Conservation (phyloP, 495 filamentous ascomycete genomes). For the Neurospora tetraspora region DNA sequence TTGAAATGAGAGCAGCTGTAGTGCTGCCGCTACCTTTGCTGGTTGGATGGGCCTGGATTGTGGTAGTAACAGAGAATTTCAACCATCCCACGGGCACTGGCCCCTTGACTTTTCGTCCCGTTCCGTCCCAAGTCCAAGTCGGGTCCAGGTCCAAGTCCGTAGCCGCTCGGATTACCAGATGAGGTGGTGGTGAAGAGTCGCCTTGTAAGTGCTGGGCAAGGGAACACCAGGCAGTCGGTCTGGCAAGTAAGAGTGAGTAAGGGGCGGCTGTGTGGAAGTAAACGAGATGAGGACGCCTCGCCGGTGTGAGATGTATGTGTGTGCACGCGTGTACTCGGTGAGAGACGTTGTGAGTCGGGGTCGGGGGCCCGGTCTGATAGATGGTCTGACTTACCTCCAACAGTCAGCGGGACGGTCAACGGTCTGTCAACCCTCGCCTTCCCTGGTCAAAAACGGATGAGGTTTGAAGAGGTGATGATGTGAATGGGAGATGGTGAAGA, state of each 20-base stretch:
- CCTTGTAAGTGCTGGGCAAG: not conserved
- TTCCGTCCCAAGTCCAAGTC: not conserved
- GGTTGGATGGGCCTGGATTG: not conserved
- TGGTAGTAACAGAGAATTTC: not conserved
- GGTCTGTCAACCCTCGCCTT: not conserved
- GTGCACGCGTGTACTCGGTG: not conserved
- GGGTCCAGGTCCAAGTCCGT: not conserved
- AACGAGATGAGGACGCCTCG: not conserved
- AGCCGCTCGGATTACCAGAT: not conserved
- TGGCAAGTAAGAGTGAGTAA: not conserved
- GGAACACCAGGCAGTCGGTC: not conserved
- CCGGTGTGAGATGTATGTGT: not conserved
- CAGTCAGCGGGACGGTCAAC: not conserved
- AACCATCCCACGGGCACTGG: not conserved
- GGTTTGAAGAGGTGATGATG: not conserved
- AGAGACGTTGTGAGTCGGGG: not conserved
- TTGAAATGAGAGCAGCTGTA: not conserved
- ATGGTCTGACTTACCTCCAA: not conserved
- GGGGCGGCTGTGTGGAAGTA: not conserved
- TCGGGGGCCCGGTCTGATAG: not conserved
- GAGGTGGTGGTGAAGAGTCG: not conserved
- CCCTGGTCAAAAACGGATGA: not conserved
- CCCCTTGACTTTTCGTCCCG: not conserved
- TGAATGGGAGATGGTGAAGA: not conserved
- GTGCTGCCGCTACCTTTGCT: not conserved